Percentiles rank a stretch among this genome's conserved stretches.
phyloP scores from a whole-genome alignment of 2,329 filamentous ascomycete genomes.

The Paecilomyces sp. region DNA sequence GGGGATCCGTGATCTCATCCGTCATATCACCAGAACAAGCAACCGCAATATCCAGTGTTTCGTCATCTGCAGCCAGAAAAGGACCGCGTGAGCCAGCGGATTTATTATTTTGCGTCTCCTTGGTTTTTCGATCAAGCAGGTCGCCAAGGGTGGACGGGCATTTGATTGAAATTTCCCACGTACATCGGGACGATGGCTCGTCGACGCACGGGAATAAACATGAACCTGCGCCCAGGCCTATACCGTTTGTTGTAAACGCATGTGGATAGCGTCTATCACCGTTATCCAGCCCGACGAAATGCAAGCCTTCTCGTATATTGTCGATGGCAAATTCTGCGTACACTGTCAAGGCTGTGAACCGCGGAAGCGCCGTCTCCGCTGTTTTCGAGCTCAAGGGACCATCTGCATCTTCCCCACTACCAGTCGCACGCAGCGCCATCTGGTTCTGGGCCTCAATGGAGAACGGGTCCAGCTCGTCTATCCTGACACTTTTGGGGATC shows the following conservation, averaged over 20 bases:
- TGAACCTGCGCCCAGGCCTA: slow-evolving; percentile 70
- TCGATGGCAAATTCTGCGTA: slow-evolving; percentile 71
- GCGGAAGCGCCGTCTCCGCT: slow-evolving; percentile 32
- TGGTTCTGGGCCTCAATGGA: slow-evolving; percentile 43
- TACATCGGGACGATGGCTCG: slow-evolving; percentile 69
- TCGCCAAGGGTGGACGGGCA: slow-evolving; percentile 83
- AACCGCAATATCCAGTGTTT: slow-evolving; percentile 78
- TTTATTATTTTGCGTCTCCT: slow-evolving; percentile 12
- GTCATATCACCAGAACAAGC: slow-evolving; percentile 85
- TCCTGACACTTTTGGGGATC: slow-evolving; percentile 54
- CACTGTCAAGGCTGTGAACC: slow-evolving; percentile 55
- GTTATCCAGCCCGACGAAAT: slow-evolving; percentile 80
- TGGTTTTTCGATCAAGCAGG: slow-evolving; percentile 41
- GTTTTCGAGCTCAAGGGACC: slow-evolving; percentile 25
- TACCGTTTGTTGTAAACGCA: slow-evolving; percentile 77
- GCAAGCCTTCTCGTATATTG: slow-evolving; percentile 74
- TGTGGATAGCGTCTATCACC: slow-evolving; percentile 81
- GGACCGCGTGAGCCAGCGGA: slow-evolving; percentile 16
- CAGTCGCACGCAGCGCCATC: slow-evolving; percentile 33
- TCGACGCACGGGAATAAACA: slow-evolving; percentile 93
- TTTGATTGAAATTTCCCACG: slow-evolving; percentile 83
- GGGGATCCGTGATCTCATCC: slow-evolving; percentile 71
- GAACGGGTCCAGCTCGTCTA: slow-evolving; percentile 53
- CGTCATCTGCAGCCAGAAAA: slow-evolving; percentile 65
- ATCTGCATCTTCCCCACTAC: slow-evolving; percentile 29